A percentile compares a stretch with the other conserved stretches of the same genome.
phyloP scores from a whole-genome alignment of 257 asterid species.

The Voacanga thouarsii region DNA sequence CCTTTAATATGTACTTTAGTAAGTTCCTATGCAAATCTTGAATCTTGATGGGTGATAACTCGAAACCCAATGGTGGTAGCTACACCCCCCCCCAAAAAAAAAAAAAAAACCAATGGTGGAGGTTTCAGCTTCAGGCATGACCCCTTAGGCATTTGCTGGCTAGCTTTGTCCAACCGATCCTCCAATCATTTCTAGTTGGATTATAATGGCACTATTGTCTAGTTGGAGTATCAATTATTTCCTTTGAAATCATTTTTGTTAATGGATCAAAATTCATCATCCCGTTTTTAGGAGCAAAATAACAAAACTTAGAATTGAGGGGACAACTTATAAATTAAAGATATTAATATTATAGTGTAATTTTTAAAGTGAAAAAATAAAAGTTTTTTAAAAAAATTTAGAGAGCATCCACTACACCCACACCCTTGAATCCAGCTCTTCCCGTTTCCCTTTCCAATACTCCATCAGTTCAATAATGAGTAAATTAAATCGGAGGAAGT shows the following conservation, averaged over 20 bases:
- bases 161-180: constrained; percentile 13
- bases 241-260: neutral
- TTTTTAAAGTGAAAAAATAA: no score
- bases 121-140: constrained; percentile 6
- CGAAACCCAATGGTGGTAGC: constrained; percentile 5
- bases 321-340: no score
- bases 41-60: neutral
- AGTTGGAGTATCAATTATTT: neutral
- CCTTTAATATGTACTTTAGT: neutral
- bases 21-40: constrained; percentile 13
- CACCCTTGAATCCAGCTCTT: no score
- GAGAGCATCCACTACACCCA: no score
- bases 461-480: neutral
- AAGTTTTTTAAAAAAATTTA: no score
- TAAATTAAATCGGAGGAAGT: no score
- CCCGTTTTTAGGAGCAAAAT: no score
- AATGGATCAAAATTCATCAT: neutral
- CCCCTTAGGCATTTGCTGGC: constrained; percentile 8
- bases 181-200: constrained; percentile 20
- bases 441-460: neutral
- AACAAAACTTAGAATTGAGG: no score
- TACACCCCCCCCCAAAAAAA: no score
- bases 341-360: no score
- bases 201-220: neutral
- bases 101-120: constrained; percentile 4